These are phyloP conservation scores for Globisporangium carolinianum DNA, from an alignment of 352 stramenopile species.

Conservation along the genomic window DNA sequence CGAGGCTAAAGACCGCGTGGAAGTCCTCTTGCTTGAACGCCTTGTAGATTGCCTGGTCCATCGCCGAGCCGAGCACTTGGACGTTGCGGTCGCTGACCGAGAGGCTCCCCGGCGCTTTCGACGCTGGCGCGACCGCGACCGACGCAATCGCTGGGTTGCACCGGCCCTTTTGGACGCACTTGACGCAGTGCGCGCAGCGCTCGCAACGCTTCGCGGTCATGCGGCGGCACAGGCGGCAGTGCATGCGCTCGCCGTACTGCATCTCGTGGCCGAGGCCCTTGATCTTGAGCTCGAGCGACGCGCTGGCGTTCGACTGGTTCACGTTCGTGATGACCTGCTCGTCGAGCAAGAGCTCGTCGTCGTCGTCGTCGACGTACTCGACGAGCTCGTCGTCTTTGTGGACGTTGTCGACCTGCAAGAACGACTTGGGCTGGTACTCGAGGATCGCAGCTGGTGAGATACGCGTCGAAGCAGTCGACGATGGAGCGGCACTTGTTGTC, in stretches of 20 bases:
- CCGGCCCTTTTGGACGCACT: constrained; percentile 64
- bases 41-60: constrained; percentile 79
- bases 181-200: constrained; percentile 57
- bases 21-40: constrained; percentile 76
- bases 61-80: constrained; percentile 72
- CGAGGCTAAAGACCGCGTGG: constrained; percentile 71
- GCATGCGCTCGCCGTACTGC: constrained; percentile 59
- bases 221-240: constrained; percentile 57
- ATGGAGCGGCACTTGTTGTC: constrained; percentile 8
- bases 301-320: constrained; percentile 51
- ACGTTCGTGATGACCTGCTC: constrained; percentile 77
- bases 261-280: constrained; percentile 57
- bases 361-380: constrained; percentile 63
- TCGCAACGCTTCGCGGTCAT: constrained; percentile 77
- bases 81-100: constrained; percentile 70
- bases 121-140: neutral
- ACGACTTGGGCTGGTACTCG: constrained; percentile 73
- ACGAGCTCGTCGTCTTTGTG: constrained; percentile 48
- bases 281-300: constrained; percentile 72
- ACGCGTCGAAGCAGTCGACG: constrained; percentile 7
- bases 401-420: constrained; percentile 40
- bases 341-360: constrained; percentile 47
- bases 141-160: constrained; percentile 26
- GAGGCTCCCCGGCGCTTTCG: constrained; percentile 19
- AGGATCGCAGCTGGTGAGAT: constrained; percentile 36